Evolutionary conservation across 1,284 basidiomycete species (phyloP).

Genomic region (Pseudomicrostroma phylloplanum): DNA sequence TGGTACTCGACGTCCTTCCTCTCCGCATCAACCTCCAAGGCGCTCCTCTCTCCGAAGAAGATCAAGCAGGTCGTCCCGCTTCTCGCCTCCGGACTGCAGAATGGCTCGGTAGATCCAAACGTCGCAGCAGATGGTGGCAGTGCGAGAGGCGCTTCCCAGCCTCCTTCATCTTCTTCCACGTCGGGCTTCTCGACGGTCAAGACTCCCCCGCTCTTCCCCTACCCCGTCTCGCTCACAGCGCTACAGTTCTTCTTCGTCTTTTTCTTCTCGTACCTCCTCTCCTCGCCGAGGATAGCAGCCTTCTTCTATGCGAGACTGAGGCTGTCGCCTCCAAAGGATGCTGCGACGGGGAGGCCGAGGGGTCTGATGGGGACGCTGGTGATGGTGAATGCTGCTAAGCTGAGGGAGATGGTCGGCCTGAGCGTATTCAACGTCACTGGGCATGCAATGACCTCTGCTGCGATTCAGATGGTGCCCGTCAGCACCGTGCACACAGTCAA

Average conservation of each 20-base stretch:
- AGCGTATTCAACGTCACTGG: constrained; percentile 87
- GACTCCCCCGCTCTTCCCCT: constrained; percentile 61
- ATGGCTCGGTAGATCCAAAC: too few relatives aligned
- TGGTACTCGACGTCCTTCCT: constrained; percentile 5
- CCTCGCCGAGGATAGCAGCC: constrained; percentile 8
- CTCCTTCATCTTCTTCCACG: background rate
- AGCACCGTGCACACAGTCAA: constrained; percentile 99
- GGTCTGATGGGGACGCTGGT: constrained; percentile 16
- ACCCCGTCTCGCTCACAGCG: constrained; percentile 88
- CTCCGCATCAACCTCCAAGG: constrained; percentile 1
- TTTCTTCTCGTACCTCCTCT: constrained; percentile 65
- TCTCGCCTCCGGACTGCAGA: background rate
- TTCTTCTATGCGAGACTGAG: background rate
- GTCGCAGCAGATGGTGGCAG: background rate
- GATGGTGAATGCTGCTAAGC: constrained; percentile 24
- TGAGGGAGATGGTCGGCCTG: constrained; percentile 79
- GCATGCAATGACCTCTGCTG: constrained; percentile 92
- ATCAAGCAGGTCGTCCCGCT: background rate
- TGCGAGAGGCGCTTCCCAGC: background rate
- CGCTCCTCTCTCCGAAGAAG: constrained; percentile 1
- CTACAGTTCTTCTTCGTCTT: constrained; percentile 94
- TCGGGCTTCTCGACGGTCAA: background rate
- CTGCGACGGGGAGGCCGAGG: background rate
- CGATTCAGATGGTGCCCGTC: constrained; percentile 89
- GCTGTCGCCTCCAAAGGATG: background rate